phyloP scores from a whole-genome alignment of 805 yeast genomes.

The Kuraishia borneana region DNA sequence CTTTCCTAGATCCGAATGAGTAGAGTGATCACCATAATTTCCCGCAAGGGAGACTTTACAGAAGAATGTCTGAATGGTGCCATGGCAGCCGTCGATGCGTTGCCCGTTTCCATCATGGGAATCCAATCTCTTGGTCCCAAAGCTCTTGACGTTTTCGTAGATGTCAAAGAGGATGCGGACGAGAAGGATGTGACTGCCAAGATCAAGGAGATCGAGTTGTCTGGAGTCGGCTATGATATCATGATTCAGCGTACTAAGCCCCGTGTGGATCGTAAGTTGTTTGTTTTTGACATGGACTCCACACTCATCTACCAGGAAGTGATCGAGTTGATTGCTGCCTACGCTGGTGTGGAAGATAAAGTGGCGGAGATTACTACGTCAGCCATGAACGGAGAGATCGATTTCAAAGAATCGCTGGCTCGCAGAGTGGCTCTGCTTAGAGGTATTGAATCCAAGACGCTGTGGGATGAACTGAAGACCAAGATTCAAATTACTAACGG shows the following conservation, averaged over 20 bases:
- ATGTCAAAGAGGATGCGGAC: constrained; percentile 7
- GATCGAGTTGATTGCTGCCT: constrained; percentile 88
- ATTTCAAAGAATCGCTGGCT: constrained; percentile 70
- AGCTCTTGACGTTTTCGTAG: constrained; percentile 4
- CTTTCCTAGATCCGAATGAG: no score
- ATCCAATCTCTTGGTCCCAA: constrained; percentile 5
- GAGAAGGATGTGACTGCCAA: constrained; percentile 4
- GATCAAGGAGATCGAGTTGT: neutral
- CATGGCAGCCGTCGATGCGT: no score
- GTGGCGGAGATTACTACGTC: constrained; percentile 84
- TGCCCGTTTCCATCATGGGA: no score
- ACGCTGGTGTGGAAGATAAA: constrained; percentile 80
- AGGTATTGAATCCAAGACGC: constrained; percentile 61
- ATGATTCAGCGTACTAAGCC: constrained; percentile 25
- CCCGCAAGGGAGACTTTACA: no score
- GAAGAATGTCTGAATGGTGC: no score
- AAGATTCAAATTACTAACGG: constrained; percentile 78
- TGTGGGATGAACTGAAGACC: constrained; percentile 71
- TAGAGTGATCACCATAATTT: no score
- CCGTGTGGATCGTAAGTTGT: constrained; percentile 38
- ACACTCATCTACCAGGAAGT: constrained; percentile 94
- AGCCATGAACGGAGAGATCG: constrained; percentile 96
- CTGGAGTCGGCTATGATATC: constrained; percentile 22
- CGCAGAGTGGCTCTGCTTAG: constrained; percentile 70
- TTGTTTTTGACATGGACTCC: constrained; percentile 96